Conservation (phyloP, 179 eudicot genomes). For the Patellifolia procumbens region DNA sequence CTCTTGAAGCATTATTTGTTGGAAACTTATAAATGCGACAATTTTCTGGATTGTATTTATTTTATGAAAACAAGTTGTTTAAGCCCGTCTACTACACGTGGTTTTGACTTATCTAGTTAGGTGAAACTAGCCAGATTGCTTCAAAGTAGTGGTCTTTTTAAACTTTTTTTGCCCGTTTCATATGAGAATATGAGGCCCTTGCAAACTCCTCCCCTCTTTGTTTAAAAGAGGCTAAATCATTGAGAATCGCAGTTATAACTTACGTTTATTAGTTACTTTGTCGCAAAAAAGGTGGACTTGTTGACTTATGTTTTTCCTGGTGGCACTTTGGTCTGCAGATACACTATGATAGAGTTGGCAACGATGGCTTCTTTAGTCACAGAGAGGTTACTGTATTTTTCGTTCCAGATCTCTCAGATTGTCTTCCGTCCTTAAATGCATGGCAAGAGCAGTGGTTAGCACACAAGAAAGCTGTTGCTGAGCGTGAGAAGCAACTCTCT, state of each 20-base stretch:
- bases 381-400: slow-evolving; percentile 86
- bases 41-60: background rate
- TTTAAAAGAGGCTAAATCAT: background rate
- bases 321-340: slow-evolving; percentile 60
- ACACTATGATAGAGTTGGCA: slow-evolving; percentile 91
- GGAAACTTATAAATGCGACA: background rate
- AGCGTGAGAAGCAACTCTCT: slow-evolving; percentile 53
- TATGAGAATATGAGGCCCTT: background rate
- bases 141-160: background rate
- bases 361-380: slow-evolving; percentile 89
- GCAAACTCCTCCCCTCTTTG: too few species aligned
- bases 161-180: too few species aligned
- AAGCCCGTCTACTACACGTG: background rate
- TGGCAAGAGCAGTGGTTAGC: slow-evolving; percentile 94
- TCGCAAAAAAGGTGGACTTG: too few species aligned
- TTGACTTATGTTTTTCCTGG: background rate
- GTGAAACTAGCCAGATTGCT: background rate
- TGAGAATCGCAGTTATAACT: background rate
- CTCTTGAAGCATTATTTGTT: background rate
- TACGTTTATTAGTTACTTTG: too few species aligned
- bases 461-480: slow-evolving; percentile 68
- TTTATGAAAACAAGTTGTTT: background rate
- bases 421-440: slow-evolving; percentile 78
- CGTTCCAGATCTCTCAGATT: slow-evolving; percentile 87
- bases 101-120: background rate